Evolutionary conservation across 495 filamentous ascomycete species (phyloP).

Genomic region (Barbatosphaeria neglecta): DNA sequence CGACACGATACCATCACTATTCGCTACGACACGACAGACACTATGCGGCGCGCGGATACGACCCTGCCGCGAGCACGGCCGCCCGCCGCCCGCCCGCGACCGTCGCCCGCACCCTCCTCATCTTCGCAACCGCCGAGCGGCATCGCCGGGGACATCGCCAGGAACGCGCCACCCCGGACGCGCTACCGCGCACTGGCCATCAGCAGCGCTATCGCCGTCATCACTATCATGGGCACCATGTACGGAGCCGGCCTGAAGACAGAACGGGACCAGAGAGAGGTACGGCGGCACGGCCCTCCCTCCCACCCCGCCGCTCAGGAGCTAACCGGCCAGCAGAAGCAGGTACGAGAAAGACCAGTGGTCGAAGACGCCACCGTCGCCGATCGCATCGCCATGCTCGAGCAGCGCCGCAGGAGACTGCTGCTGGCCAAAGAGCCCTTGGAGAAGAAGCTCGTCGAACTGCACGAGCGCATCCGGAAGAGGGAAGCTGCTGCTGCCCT

Average conservation of each 20-base stretch:
- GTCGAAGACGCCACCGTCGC: conserved; percentile 16
- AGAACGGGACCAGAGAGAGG: conserved; percentile 26
- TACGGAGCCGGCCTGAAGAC: conserved; percentile 51
- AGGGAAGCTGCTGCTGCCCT: conserved; percentile 1
- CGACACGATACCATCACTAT: too few relatives aligned
- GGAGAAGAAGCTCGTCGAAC: conserved; percentile 21
- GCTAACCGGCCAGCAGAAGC: conserved; percentile 1
- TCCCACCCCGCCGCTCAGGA: neutral
- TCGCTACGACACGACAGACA: too few relatives aligned
- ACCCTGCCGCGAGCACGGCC: too few relatives aligned
- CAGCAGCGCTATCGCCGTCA: conserved; percentile 32
- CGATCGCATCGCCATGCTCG: conserved; percentile 24
- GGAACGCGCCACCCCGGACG: neutral
- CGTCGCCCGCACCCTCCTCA: neutral
- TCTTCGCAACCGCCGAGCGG: neutral
- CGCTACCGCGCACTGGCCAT: conserved; percentile 24
- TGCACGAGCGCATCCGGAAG: conserved; percentile 17
- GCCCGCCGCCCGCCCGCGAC: neutral
- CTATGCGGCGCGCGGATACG: too few relatives aligned
- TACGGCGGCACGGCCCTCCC: too few relatives aligned
- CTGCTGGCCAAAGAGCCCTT: conserved; percentile 18
- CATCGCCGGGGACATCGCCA: neutral
- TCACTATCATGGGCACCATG: conserved; percentile 36
- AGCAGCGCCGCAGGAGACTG: conserved; percentile 19
- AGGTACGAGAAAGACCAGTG: conserved; percentile 15